phyloP scores from a whole-genome alignment of 75 land plant species.

The Selaginella moellendorffii region DNA sequence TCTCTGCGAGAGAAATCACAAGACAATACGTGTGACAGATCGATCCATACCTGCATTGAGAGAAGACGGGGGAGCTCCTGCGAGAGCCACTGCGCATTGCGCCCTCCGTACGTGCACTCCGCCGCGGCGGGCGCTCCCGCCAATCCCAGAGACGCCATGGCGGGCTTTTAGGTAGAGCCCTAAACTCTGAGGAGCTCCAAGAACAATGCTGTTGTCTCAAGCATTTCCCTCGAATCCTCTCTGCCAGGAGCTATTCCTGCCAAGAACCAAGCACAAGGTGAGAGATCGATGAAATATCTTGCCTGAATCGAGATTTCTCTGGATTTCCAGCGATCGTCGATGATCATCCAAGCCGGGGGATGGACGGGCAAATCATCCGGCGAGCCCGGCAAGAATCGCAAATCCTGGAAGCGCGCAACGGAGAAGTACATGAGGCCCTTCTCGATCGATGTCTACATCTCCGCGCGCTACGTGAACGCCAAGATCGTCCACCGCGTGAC shows the following conservation, averaged over 20 bases:
- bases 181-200: no score
- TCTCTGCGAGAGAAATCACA: slow-evolving; percentile 10
- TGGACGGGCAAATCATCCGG: slow-evolving; percentile 76
- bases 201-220: no score
- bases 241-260: no score
- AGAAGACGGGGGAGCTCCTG: slow-evolving; percentile 25
- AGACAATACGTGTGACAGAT: not conserved
- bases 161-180: no score
- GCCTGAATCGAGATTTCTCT: no score
- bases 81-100: slow-evolving; percentile 21
- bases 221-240: no score
- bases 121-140: no score
- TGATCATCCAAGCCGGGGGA: no score
- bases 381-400: slow-evolving; percentile 52
- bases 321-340: no score
- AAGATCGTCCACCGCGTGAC: slow-evolving; percentile 91
- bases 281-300: no score
- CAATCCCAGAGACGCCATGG: no score
- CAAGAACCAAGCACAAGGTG: no score
- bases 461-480: slow-evolving; percentile 65
- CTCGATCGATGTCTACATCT: slow-evolving; percentile 71
- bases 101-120: slow-evolving; percentile 19
- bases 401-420: slow-evolving; percentile 81
- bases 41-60: slow-evolving; percentile 13
- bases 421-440: slow-evolving; percentile 97